phyloP scores from a whole-genome alignment of 768 basidiomycete species.

The Boletus rubropictus region DNA sequence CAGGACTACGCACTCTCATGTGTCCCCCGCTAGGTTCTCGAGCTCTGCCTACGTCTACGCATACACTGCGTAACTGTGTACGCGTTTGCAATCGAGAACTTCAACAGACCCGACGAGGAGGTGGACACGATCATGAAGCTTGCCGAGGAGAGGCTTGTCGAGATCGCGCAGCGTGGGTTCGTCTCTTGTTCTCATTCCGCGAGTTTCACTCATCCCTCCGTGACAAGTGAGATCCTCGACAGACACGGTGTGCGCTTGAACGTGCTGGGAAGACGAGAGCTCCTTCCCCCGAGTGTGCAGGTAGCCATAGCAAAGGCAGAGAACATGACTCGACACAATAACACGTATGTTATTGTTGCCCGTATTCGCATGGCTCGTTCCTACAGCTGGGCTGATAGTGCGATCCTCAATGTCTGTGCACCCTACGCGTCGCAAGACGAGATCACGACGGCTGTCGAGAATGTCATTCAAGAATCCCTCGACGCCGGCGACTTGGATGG shows the following conservation, averaged over 20 bases:
- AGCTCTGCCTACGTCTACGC: conserved; percentile 75
- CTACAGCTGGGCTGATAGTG: conserved; percentile 40
- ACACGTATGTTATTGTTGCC: conserved; percentile 40
- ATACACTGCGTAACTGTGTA: conserved; percentile 88
- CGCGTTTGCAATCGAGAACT: conserved; percentile 98
- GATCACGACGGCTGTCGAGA: conserved; percentile 68
- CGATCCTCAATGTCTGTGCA: conserved; percentile 88
- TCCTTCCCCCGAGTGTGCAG: conserved; percentile 78
- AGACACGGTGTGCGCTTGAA: conserved; percentile 80
- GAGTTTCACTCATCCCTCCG: not conserved
- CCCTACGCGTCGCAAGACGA: conserved; percentile 91
- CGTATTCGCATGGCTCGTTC: not conserved
- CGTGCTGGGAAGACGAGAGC: conserved; percentile 65
- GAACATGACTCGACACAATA: conserved; percentile 66
- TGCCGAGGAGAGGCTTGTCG: conserved; percentile 68
- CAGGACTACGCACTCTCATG: not conserved
- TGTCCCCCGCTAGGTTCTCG: conserved; percentile 57
- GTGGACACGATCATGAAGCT: conserved; percentile 85
- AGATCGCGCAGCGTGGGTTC: conserved; percentile 73
- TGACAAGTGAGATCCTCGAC: conserved; percentile 71
- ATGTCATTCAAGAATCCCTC: conserved; percentile 31
- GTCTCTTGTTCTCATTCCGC: not conserved
- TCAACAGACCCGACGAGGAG: conserved; percentile 80
- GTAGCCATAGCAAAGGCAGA: conserved; percentile 67
- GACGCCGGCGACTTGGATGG: conserved; percentile 28